These are phyloP conservation scores for Discostella pseudostelligera DNA, from an alignment of 108 stramenopile genomes.

Conservation along the genomic window DNA sequence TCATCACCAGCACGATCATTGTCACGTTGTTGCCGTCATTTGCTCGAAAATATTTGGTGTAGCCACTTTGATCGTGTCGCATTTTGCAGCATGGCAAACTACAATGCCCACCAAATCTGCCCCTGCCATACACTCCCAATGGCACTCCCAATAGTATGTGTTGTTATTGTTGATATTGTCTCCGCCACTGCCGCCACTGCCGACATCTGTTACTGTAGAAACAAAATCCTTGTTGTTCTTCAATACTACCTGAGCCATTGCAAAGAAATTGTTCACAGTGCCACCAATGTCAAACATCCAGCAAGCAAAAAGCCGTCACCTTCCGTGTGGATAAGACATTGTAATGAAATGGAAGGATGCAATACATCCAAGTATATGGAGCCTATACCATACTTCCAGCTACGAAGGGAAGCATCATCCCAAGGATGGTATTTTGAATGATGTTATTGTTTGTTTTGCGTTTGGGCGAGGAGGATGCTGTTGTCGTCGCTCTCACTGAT, in stretches of 20 bases:
- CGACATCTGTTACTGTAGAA: not conserved
- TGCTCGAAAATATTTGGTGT: slow-evolving; percentile 5
- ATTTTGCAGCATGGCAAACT: slow-evolving; percentile 56
- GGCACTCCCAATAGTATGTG: slow-evolving; percentile 23
- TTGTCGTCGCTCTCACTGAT: not conserved
- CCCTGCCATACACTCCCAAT: slow-evolving; percentile 69
- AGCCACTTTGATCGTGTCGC: slow-evolving; percentile 44
- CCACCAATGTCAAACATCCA: slow-evolving; percentile 77
- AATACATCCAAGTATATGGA: slow-evolving; percentile 30
- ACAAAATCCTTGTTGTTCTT: slow-evolving; percentile 2
- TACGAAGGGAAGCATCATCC: slow-evolving; percentile 33
- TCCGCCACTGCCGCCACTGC: not conserved
- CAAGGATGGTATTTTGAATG: too few relatives aligned
- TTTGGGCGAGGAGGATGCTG: slow-evolving; percentile 3
- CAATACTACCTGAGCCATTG: slow-evolving; percentile 51
- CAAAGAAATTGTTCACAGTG: slow-evolving; percentile 73
- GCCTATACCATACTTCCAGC: slow-evolving; percentile 30
- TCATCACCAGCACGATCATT: not conserved
- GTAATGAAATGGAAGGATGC: slow-evolving; percentile 20
- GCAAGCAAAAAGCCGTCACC: slow-evolving; percentile 28
- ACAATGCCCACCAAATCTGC: slow-evolving; percentile 75
- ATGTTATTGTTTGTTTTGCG: too few relatives aligned
- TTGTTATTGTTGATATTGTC: slow-evolving; percentile 1
- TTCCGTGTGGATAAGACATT: slow-evolving; percentile 5
- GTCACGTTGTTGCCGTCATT: too few relatives aligned